These are phyloP conservation scores for Melocanna baccifera DNA, from an alignment of 176 grass and related monocot species.

Conservation along the genomic window DNA sequence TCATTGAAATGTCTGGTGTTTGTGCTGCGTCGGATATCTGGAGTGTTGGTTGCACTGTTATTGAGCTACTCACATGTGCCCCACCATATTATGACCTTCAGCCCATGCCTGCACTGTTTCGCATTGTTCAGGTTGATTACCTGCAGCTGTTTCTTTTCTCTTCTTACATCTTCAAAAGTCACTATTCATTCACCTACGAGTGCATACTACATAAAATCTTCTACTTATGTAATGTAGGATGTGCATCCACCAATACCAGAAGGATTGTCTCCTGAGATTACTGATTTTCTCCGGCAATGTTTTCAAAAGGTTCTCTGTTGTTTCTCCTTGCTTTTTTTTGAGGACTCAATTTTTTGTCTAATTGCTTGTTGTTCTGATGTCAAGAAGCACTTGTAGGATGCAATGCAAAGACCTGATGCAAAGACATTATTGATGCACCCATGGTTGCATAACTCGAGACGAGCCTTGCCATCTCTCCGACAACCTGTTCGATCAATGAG, in stretches of 20 bases:
- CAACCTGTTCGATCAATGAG: slow-evolving; percentile 54
- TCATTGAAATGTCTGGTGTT: slow-evolving; percentile 98
- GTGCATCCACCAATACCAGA: slow-evolving; percentile 95
- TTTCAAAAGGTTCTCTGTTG: slow-evolving; percentile 74
- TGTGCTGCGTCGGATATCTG: slow-evolving; percentile 98
- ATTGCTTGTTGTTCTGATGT: slow-evolving; percentile 35
- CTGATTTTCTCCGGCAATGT: slow-evolving; percentile 96
- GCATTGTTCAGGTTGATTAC: slow-evolving; percentile 88
- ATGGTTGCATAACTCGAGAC: slow-evolving; percentile 92
- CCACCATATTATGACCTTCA: slow-evolving; percentile 99
- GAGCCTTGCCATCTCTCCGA: slow-evolving; percentile 68
- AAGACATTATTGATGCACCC: slow-evolving; percentile 90
- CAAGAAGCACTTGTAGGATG: slow-evolving; percentile 57
- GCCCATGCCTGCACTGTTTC: slow-evolving; percentile 98
- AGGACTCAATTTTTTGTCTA: slow-evolving; percentile 11
- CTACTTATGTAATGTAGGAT: slow-evolving; percentile 57
- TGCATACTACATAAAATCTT: background rate
- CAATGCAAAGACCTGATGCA: slow-evolving; percentile 97
- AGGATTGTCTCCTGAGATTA: slow-evolving; percentile 86
- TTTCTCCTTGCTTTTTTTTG: slow-evolving; percentile 8
- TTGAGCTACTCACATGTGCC: slow-evolving; percentile 92
- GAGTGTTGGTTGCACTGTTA: slow-evolving; percentile 99
- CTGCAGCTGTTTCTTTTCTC: slow-evolving; percentile 13
- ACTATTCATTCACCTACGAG: background rate
- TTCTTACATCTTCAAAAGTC: background rate